Conservation (phyloP, 179 eudicot species). For the Silene noctiflora region DNA sequence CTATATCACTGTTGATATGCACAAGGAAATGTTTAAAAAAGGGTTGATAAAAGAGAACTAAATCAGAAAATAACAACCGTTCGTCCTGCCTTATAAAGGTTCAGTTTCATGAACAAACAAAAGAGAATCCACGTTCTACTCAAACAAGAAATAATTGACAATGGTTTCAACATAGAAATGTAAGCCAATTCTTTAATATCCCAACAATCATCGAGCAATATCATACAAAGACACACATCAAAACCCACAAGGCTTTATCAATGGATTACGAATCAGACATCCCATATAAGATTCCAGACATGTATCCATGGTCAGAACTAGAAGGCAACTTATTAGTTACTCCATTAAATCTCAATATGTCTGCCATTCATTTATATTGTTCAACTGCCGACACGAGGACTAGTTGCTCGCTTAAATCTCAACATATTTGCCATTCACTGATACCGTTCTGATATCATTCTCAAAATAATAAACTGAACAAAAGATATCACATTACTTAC, state of each 20-base stretch:
- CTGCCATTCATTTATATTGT: too few relatives aligned
- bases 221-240: not conserved
- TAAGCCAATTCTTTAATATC: not conserved
- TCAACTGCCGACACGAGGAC: too few relatives aligned
- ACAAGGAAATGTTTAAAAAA: too few relatives aligned
- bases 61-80: not conserved
- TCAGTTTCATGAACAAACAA: too few relatives aligned
- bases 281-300: not conserved
- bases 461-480: too few relatives aligned
- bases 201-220: not conserved
- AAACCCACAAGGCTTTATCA: not conserved
- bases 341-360: too few relatives aligned
- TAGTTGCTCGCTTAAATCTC: too few relatives aligned
- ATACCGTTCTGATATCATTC: too few relatives aligned
- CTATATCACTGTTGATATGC: too few relatives aligned
- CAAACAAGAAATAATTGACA: not conserved
- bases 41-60: too few relatives aligned
- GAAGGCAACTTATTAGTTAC: not conserved
- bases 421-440: too few relatives aligned
- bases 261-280: not conserved
- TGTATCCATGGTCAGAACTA: not conserved
- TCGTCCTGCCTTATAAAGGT: not conserved
- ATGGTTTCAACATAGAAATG: not conserved
- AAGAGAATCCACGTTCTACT: too few relatives aligned
- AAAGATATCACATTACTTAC: conserved; percentile 35